Conservation (phyloP, 23 red algal genomes). For the Gracilaria caudata region DNA sequence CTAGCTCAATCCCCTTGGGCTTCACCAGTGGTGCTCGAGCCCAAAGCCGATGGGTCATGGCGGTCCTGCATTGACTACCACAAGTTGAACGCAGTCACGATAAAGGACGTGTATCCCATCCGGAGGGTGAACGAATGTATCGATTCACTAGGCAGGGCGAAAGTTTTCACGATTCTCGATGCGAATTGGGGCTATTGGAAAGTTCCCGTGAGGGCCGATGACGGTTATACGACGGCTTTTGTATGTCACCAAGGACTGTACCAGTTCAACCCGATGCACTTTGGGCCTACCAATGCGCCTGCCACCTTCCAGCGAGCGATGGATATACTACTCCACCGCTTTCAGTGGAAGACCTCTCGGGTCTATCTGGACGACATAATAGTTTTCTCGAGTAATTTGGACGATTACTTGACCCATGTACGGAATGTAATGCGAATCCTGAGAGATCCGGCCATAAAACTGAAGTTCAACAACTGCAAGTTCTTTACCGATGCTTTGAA, state of each 20-base stretch:
- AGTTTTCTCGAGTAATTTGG: neutral
- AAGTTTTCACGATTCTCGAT: constrained; percentile 8
- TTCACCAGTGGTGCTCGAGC: neutral
- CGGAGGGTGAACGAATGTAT: constrained; percentile 2
- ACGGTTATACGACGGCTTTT: constrained; percentile 5
- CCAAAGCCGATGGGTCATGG: neutral
- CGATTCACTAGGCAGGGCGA: constrained; percentile 1
- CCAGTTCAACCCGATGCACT: neutral
- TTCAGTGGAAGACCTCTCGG: neutral
- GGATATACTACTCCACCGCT: neutral
- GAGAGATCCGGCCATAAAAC: neutral
- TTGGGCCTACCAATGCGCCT: constrained; percentile 14
- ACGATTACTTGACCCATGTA: constrained; percentile 12
- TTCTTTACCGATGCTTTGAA: neutral
- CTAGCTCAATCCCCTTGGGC: neutral
- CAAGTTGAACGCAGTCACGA: neutral
- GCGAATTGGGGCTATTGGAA: constrained; percentile 16
- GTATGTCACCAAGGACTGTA: neutral
- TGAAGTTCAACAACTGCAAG: neutral
- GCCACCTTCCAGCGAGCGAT: constrained; percentile 10
- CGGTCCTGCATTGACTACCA: neutral
- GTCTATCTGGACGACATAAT: constrained; percentile 34
- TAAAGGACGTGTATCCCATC: neutral
- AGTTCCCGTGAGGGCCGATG: neutral
- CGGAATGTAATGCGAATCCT: neutral